These are phyloP conservation scores for Psilocybe sp. DNA, from an alignment of 768 basidiomycete species.

Conservation along the genomic window DNA sequence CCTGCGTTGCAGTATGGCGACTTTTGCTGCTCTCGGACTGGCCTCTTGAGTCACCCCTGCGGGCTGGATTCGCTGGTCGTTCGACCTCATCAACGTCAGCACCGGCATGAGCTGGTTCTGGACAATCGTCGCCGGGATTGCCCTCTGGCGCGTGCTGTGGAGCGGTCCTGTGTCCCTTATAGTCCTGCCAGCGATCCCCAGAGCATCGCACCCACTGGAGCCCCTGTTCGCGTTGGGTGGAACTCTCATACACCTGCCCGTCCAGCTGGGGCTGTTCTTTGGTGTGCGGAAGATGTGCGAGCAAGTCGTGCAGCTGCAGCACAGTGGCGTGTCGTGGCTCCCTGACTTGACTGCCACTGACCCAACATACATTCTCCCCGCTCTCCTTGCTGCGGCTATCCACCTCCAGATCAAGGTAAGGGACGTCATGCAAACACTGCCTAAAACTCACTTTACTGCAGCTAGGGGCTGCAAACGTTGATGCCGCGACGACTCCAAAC, in stretches of 20 bases:
- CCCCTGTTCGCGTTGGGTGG: too few species aligned
- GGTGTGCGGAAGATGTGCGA: constrained; percentile 70
- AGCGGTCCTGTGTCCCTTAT: too few species aligned
- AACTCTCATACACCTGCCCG: constrained; percentile 72
- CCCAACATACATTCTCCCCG: constrained; percentile 73
- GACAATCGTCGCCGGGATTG: constrained; percentile 67
- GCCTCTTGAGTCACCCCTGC: constrained; percentile 55
- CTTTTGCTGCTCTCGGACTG: constrained; percentile 64
- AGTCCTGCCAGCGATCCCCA: too few species aligned
- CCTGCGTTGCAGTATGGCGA: constrained; percentile 66
- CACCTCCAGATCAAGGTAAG: constrained; percentile 71
- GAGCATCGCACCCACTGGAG: too few species aligned
- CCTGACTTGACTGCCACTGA: constrained; percentile 76
- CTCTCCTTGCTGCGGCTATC: constrained; percentile 50
- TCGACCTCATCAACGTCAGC: constrained; percentile 68
- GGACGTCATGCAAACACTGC: background rate
- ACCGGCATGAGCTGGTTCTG: constrained; percentile 81
- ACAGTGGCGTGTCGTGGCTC: constrained; percentile 72
- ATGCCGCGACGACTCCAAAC: constrained; percentile 47
- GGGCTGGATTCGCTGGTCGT: constrained; percentile 56
- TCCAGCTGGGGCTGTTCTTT: constrained; percentile 83
- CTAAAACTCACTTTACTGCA: constrained; percentile 11
- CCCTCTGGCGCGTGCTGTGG: constrained; percentile 59
- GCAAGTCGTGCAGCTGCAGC: constrained; percentile 65
- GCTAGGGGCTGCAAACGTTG: constrained; percentile 51